These are phyloP conservation scores for Populus pruinosa DNA, from an alignment of 345 rosid species.

Conservation along the genomic window DNA sequence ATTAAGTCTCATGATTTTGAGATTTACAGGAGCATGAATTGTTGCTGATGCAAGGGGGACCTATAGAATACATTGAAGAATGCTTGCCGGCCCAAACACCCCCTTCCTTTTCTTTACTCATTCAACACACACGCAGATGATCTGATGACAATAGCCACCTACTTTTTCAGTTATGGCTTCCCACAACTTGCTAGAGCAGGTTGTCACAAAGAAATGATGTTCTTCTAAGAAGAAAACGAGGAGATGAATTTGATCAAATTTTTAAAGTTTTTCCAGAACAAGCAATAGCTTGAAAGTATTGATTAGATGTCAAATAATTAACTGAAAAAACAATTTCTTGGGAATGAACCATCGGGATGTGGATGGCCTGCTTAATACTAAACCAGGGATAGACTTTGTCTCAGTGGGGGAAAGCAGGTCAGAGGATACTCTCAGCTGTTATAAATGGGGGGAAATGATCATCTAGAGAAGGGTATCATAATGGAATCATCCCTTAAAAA, in stretches of 20 bases:
- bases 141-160: neutral
- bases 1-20: neutral
- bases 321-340: no score
- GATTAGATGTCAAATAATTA: neutral
- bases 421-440: neutral
- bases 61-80: neutral
- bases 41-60: neutral
- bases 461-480: neutral
- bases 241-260: neutral
- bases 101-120: neutral
- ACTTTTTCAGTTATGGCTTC: neutral
- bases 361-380: no score
- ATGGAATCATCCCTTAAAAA: no score
- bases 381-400: no score
- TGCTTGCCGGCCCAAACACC: neutral
- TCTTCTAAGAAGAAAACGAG: neutral
- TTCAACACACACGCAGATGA: neutral
- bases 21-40: neutral
- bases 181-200: neutral
- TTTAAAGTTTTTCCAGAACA: no score
- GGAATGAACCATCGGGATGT: no score
- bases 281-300: neutral
- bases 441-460: neutral
- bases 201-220: neutral
- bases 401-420: no score